phyloP scores from a whole-genome alignment of 2,329 filamentous ascomycete species.

The Malbranchea cinnamomea region DNA sequence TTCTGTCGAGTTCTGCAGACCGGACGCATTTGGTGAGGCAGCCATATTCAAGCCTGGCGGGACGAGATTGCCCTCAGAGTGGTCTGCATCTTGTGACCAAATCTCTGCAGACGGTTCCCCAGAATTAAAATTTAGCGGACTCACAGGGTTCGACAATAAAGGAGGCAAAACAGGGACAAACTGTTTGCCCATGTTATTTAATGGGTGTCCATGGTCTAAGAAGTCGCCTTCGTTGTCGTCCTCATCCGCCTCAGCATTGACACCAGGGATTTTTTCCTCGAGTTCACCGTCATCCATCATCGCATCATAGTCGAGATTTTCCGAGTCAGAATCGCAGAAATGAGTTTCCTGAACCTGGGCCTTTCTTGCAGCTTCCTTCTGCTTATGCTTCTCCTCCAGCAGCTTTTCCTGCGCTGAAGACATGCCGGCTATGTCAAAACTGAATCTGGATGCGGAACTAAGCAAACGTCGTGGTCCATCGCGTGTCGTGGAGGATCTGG shows the following conservation, averaged over 20 bases:
- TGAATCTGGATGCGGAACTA: slow-evolving; percentile 49
- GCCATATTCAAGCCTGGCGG: too few species aligned
- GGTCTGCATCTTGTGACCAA: too few species aligned
- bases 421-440: slow-evolving; percentile 45
- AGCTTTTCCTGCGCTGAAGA: slow-evolving; percentile 47
- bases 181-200: slow-evolving; percentile 16
- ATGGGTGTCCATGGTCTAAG: slow-evolving; percentile 13
- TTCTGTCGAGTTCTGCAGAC: too few species aligned
- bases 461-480: slow-evolving; percentile 31
- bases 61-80: too few species aligned
- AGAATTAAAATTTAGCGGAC: slow-evolving; percentile 12
- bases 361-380: slow-evolving; percentile 33
- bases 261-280: slow-evolving; percentile 34
- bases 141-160: slow-evolving; percentile 20
- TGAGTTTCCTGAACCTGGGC: slow-evolving; percentile 18
- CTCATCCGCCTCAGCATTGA: slow-evolving; percentile 32
- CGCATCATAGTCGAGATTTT: slow-evolving; percentile 31
- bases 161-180: slow-evolving; percentile 22
- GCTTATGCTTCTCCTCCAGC: slow-evolving; percentile 47
- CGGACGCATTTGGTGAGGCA: too few species aligned
- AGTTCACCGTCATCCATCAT: slow-evolving; percentile 28
- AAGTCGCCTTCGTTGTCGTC: slow-evolving; percentile 17
- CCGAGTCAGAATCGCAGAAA: slow-evolving; percentile 23
- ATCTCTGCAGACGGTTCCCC: slow-evolving; percentile 2
- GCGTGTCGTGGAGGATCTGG: slow-evolving; percentile 5